Percentiles rank a stretch among this genome's conserved stretches.
phyloP scores from a whole-genome alignment of 2,329 filamentous ascomycete species.

The Alternaria brassicae region DNA sequence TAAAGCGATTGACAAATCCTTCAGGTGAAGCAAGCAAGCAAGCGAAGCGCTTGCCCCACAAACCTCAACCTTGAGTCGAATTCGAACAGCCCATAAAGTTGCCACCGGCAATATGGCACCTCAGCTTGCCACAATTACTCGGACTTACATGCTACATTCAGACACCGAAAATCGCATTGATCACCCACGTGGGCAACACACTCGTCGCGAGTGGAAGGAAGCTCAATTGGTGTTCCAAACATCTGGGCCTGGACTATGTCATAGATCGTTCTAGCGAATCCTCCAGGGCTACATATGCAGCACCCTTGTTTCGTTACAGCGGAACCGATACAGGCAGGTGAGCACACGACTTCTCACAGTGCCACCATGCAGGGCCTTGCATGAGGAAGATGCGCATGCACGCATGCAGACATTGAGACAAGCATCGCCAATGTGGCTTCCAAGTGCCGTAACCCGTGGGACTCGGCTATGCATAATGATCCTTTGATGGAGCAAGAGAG shows the following conservation, averaged over 20 bases:
- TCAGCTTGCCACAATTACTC: neutral
- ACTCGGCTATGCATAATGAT: conserved; percentile 14
- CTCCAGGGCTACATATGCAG: neutral
- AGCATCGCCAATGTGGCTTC: conserved; percentile 7
- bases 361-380: neutral
- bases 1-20: neutral
- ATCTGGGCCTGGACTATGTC: conserved; percentile 2
- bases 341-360: conserved; percentile 10
- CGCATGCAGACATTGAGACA: conserved; percentile 1
- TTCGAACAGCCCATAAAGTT: neutral
- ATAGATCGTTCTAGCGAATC: neutral
- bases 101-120: neutral
- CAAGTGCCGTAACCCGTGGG: conserved; percentile 7
- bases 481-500: conserved; percentile 4
- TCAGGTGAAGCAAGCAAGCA: neutral
- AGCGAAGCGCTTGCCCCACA: conserved; percentile 1
- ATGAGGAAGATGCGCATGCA: neutral
- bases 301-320: neutral
- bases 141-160: neutral
- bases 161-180: neutral
- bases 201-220: conserved; percentile 2
- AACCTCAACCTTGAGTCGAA: conserved; percentile 7
- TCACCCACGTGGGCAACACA: conserved; percentile 10
- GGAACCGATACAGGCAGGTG: conserved; percentile 13
- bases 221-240: neutral